Conservation (phyloP, 78 protist species). For the Cavenderia fasciculata region DNA sequence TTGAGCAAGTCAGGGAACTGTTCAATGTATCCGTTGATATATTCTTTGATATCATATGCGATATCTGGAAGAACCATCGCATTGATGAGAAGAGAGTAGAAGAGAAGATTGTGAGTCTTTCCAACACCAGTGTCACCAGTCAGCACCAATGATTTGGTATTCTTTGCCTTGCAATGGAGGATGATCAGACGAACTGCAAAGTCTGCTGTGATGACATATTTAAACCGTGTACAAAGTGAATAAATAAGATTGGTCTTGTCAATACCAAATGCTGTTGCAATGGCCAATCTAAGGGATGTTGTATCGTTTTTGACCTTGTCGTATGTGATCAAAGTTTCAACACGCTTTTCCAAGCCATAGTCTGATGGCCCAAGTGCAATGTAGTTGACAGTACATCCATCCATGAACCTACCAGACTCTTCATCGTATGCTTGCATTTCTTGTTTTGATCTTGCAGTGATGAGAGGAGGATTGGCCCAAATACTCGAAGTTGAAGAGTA, state of each 20-base stretch:
- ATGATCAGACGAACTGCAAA: slow-evolving; percentile 31
- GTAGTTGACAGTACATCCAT: too few relatives aligned
- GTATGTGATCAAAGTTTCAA: neutral
- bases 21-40: neutral
- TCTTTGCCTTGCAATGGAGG: slow-evolving; percentile 47
- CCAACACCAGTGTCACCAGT: slow-evolving; percentile 83
- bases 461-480: slow-evolving; percentile 49
- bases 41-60: neutral
- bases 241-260: neutral
- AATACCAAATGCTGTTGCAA: slow-evolving; percentile 31
- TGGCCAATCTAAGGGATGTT: neutral
- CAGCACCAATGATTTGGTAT: slow-evolving; percentile 11
- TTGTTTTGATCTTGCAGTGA: neutral
- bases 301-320: neutral
- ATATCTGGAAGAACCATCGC: slow-evolving; percentile 56
- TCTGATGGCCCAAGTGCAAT: neutral
- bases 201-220: slow-evolving; percentile 70
- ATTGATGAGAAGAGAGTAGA: slow-evolving; percentile 54
- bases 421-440: too few relatives aligned
- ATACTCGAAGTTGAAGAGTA: neutral
- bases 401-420: too few relatives aligned
- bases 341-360: neutral
- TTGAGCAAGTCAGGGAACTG: too few relatives aligned
- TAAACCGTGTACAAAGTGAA: neutral
- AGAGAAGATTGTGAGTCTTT: slow-evolving; percentile 34